These are phyloP conservation scores for Poronia punctata DNA, from an alignment of 495 filamentous ascomycete genomes.

Conservation along the genomic window DNA sequence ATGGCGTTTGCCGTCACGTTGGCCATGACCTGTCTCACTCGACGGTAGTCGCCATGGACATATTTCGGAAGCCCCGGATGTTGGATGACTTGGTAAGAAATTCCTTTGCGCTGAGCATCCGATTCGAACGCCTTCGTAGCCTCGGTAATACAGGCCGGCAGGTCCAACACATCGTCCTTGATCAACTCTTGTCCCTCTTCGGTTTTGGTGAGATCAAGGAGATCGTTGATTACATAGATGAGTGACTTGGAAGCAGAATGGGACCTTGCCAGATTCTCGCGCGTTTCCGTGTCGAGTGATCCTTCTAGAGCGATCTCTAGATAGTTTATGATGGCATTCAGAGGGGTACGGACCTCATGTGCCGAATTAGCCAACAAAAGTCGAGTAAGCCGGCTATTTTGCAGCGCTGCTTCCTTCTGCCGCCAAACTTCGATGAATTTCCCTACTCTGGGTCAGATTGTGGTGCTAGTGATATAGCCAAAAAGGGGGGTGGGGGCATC, in stretches of 20 bases:
- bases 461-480: too few relatives aligned
- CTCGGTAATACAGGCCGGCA: constrained; percentile 64
- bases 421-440: constrained; percentile 84
- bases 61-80: constrained; percentile 62
- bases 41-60: constrained; percentile 73
- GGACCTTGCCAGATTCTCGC: constrained; percentile 79
- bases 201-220: constrained; percentile 84
- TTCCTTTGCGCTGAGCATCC: constrained; percentile 69
- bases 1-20: constrained; percentile 86
- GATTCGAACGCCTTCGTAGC: constrained; percentile 65
- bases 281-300: constrained; percentile 69
- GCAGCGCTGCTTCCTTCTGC: constrained; percentile 79
- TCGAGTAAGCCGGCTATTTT: constrained; percentile 73
- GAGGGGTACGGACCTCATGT: constrained; percentile 87
- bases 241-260: constrained; percentile 95
- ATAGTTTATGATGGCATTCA: constrained; percentile 96
- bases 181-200: constrained; percentile 76
- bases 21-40: constrained; percentile 70
- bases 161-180: constrained; percentile 75
- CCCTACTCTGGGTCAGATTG: too few relatives aligned
- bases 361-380: constrained; percentile 86
- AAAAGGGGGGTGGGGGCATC: too few relatives aligned
- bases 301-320: constrained; percentile 91
- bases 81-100: constrained; percentile 59
- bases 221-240: constrained; percentile 93